phyloP scores from a whole-genome alignment of 495 filamentous ascomycete genomes.

The Penicillium cinerascens region DNA sequence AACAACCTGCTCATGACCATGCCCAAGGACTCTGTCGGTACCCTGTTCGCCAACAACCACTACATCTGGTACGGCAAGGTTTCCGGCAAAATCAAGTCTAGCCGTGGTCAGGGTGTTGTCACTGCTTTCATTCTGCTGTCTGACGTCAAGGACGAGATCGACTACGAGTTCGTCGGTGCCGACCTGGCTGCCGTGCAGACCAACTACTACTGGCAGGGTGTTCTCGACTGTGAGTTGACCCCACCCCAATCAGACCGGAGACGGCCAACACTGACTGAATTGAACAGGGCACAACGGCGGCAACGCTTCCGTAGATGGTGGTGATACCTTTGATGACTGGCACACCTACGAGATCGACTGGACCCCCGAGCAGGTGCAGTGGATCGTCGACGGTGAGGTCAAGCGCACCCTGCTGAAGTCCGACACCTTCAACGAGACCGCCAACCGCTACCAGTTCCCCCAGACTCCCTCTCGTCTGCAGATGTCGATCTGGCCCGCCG shows the following conservation, averaged over 20 bases:
- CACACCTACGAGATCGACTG: conserved; percentile 94
- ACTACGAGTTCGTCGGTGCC: conserved; percentile 88
- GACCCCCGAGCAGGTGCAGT: conserved; percentile 78
- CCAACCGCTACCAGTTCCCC: conserved; percentile 81
- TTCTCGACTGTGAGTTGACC: conserved; percentile 76
- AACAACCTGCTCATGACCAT: conserved; percentile 76
- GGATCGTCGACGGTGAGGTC: conserved; percentile 76
- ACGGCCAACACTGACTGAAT: neutral
- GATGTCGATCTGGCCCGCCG: conserved; percentile 94
- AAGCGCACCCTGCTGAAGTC: conserved; percentile 69
- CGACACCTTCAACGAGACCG: conserved; percentile 79
- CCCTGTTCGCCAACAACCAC: conserved; percentile 79
- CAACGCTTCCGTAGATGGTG: conserved; percentile 62
- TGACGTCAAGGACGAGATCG: conserved; percentile 97
- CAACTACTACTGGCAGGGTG: conserved; percentile 96
- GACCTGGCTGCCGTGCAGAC: conserved; percentile 77
- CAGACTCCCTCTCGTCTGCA: conserved; percentile 93
- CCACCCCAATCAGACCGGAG: neutral
- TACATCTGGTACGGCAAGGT: conserved; percentile 99
- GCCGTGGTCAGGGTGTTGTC: conserved; percentile 81
- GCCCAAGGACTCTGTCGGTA: conserved; percentile 74
- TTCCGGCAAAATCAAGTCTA: conserved; percentile 80
- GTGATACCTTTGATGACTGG: conserved; percentile 70
- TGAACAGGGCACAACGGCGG: conserved; percentile 62
- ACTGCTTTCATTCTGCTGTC: conserved; percentile 92